Evolutionary conservation across 2,329 filamentous ascomycete genomes (phyloP).

Genomic region (Fusarium piperis): DNA sequence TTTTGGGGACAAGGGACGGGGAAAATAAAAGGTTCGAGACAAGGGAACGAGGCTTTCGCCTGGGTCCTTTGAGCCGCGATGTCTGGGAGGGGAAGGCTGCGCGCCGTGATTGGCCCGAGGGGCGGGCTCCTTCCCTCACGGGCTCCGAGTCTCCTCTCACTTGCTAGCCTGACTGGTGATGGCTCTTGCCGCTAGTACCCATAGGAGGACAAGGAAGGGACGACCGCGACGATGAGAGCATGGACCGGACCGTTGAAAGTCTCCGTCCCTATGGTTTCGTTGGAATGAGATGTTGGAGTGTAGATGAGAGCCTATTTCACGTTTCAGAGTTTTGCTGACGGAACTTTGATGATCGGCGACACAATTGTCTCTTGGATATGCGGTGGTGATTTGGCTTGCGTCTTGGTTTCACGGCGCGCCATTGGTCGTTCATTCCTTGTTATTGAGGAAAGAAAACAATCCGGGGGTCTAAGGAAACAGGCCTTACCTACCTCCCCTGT

Average conservation of each 20-base stretch:
- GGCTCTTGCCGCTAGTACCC: constrained; percentile 31
- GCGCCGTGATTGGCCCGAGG: constrained; percentile 36
- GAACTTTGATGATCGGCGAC: background rate
- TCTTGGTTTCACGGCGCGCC: constrained; percentile 8
- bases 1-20: constrained; percentile 26
- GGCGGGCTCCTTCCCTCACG: constrained; percentile 25
- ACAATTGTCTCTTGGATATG: background rate
- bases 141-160: constrained; percentile 33
- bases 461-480: background rate
- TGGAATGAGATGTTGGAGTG: background rate
- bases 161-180: constrained; percentile 28
- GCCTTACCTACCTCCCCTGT: background rate
- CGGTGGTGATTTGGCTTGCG: background rate
- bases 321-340: background rate
- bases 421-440: constrained; percentile 16
- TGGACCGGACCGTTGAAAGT: constrained; percentile 4
- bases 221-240: constrained; percentile 2
- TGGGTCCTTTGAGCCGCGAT: constrained; percentile 43
- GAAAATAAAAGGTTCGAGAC: constrained; percentile 43
- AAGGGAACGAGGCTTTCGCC: constrained; percentile 41
- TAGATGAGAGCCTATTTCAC: background rate
- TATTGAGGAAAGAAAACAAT: constrained; percentile 22
- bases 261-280: background rate
- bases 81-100: constrained; percentile 36
- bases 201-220: constrained; percentile 18